Base-by-base conservation (phyloP, 768 basidiomycete genomes). In the Boletus tomentosulus region DNA sequence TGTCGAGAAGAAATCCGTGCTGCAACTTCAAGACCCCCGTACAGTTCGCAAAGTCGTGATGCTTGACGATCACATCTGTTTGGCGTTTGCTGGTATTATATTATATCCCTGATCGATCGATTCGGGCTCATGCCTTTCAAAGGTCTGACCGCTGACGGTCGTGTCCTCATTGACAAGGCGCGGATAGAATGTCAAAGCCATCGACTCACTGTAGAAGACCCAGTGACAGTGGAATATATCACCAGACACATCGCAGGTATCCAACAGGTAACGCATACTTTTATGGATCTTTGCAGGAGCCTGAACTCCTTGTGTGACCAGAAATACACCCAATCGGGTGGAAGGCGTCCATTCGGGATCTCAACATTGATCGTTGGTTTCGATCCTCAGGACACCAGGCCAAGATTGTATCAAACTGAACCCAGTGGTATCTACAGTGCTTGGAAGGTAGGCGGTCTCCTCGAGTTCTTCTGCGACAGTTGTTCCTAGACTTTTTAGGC, bases 291-390 rank as follows among this genome's bases (percentile, higher is more conserved):
- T 46, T 24, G 24, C 39, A 51, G 42, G 43, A 27, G 19, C 15
- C 37, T 48, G 39, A 25, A 44, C 42, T n/a, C 13, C 27, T 16
- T 15, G 19, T 35, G 24, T 33, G 31, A 43, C 10, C 63, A 96
- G 93, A 83, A 85, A 70, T 98, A 98, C 75, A 98, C 97, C 13
- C 97, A 99, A 79, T 97, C 95, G 11, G 97, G 97, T 57, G 97
- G 97, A 78, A 94, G 97, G 48, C 82, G 97, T 53, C 97, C 97
- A 27, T 99, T 99, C 65, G 97, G 97, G 61, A 94, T 98, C 62
- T 95, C 96, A 13, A 98, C 95, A 10, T 81, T 99, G 47, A 89
- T 99, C 58, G 84, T 98, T 58, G 97, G 97, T 43, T 99, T 98
- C 69, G 96, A 99, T 69, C 96, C 95, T 19, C 77, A 96, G 69